Percentiles rank a stretch among this genome's conserved stretches.
Conservation (phyloP, 2,329 filamentous ascomycete genomes). For the Aspergillus sp. region DNA sequence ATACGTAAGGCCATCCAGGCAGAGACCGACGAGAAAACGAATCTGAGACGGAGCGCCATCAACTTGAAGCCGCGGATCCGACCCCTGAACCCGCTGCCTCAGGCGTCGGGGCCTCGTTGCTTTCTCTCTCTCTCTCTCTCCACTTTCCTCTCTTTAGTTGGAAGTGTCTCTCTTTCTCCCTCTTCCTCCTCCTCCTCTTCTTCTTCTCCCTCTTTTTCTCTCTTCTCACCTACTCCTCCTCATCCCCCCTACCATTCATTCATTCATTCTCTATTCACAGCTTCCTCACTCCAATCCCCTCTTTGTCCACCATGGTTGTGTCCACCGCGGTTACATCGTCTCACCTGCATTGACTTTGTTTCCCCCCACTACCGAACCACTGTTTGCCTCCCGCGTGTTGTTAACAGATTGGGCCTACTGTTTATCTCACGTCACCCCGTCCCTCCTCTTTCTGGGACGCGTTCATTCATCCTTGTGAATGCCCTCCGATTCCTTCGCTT, state of each 20-base stretch:
- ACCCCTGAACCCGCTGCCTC: conserved; percentile 21
- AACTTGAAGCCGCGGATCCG: conserved; percentile 22
- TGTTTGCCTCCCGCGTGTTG: conserved; percentile 5
- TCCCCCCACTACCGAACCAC: conserved; percentile 10
- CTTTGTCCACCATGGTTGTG: conserved; percentile 11
- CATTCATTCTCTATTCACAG: background rate
- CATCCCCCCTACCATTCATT: background rate
- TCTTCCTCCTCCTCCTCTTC: conserved; percentile 2
- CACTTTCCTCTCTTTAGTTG: conserved; percentile 8
- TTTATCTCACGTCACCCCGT: conserved; percentile 25
- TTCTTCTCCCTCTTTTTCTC: conserved; percentile 8
- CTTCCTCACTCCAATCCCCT: background rate
- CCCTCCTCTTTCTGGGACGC: conserved; percentile 8
- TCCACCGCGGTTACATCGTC: conserved; percentile 8
- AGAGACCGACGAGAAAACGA: background rate
- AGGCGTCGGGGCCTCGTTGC: conserved; percentile 14
- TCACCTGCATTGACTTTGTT: conserved; percentile 11
- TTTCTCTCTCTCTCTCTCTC: background rate
- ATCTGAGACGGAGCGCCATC: conserved; percentile 6
- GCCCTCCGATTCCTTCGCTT: background rate
- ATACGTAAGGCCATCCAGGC: background rate
- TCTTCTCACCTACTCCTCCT: conserved; percentile 2
- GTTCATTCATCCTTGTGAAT: conserved; percentile 3
- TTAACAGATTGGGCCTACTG: conserved; percentile 12
- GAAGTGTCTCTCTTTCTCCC: background rate